Evolutionary conservation across 331 rosid genomes (phyloP).

Genomic region (Pyracantha coccinea): DNA sequence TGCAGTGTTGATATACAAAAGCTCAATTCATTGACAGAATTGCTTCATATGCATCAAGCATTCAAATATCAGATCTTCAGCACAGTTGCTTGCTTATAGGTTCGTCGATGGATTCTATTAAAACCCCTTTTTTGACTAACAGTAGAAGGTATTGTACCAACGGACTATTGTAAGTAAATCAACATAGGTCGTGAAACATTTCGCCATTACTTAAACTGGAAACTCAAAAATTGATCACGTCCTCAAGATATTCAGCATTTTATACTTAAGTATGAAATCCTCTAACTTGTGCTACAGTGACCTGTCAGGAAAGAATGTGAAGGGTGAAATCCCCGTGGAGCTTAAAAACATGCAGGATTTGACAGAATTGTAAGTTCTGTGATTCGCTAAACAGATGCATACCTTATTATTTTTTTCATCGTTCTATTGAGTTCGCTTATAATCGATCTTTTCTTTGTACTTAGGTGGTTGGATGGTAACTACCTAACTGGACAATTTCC

Average conservation of each 20-base stretch:
- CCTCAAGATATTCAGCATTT: background rate
- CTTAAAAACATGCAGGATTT: conserved; percentile 63
- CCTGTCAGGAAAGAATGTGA: conserved; percentile 54
- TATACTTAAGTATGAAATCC: background rate
- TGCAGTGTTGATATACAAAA: background rate
- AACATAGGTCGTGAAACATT: background rate
- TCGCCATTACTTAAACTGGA: background rate
- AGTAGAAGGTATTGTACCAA: background rate
- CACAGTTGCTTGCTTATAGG: background rate
- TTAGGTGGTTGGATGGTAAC: conserved; percentile 83
- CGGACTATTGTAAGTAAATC: background rate
- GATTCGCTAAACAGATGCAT: background rate
- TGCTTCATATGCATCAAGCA: background rate
- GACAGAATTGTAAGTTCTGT: conserved; percentile 65
- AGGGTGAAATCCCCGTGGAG: conserved; percentile 66
- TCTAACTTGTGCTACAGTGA: conserved; percentile 32
- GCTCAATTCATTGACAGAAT: background rate
- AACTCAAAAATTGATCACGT: background rate
- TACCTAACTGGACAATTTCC: conserved; percentile 69
- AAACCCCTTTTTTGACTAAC: background rate
- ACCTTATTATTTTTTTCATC: background rate
- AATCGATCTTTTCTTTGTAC: conserved; percentile 4
- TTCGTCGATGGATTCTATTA: background rate
- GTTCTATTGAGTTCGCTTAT: background rate
- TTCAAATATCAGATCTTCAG: background rate